A percentile compares a stretch with the other conserved stretches of the same genome.
These are phyloP conservation scores for Suhomyces chickasaworum DNA, from an alignment of 1,139 yeast species.

Conservation along the genomic window DNA sequence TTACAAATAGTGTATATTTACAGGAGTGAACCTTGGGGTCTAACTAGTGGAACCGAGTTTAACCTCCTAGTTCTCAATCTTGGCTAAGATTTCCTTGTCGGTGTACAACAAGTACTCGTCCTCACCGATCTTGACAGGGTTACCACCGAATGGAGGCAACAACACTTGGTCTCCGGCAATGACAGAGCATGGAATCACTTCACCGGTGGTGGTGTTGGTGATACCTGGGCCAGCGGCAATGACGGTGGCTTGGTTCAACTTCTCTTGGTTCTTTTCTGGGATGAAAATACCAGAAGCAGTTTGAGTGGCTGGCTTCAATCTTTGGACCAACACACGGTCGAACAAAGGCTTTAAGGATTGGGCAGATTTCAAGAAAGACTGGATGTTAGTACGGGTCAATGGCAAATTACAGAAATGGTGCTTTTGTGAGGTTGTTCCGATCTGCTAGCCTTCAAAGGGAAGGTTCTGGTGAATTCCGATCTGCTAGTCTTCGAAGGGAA, in stretches of 20 bases:
- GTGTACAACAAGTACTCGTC: slow-evolving; percentile 77
- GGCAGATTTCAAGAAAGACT: slow-evolving; percentile 76
- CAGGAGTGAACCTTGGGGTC: slow-evolving; percentile 2
- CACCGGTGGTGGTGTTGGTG: slow-evolving; percentile 62
- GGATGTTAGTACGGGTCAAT: slow-evolving; percentile 8
- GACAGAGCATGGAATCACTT: slow-evolving; percentile 70
- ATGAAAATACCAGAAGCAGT: slow-evolving; percentile 94
- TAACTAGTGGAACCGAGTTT: too few species aligned
- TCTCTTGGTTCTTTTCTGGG: slow-evolving; percentile 96
- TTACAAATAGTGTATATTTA: slow-evolving; percentile 4
- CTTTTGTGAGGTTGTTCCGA: too few species aligned
- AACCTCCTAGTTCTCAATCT: slow-evolving; percentile 55
- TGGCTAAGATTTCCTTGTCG: slow-evolving; percentile 93
- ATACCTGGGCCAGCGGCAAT: slow-evolving; percentile 86
- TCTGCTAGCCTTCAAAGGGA: too few species aligned
- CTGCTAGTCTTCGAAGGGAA: too few species aligned
- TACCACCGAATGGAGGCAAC: slow-evolving; percentile 90
- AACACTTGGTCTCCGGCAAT: slow-evolving; percentile 89
- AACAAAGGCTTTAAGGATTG: slow-evolving; percentile 87
- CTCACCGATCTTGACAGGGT: slow-evolving; percentile 83
- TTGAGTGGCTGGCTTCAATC: slow-evolving; percentile 87
- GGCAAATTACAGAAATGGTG: too few species aligned
- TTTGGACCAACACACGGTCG: slow-evolving; percentile 94
- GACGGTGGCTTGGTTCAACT: slow-evolving; percentile 81
- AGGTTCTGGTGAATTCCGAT: too few species aligned